Evolutionary conservation across 2,329 filamentous ascomycete genomes (phyloP).

Genomic region (Fusarium sterilihyphosum): DNA sequence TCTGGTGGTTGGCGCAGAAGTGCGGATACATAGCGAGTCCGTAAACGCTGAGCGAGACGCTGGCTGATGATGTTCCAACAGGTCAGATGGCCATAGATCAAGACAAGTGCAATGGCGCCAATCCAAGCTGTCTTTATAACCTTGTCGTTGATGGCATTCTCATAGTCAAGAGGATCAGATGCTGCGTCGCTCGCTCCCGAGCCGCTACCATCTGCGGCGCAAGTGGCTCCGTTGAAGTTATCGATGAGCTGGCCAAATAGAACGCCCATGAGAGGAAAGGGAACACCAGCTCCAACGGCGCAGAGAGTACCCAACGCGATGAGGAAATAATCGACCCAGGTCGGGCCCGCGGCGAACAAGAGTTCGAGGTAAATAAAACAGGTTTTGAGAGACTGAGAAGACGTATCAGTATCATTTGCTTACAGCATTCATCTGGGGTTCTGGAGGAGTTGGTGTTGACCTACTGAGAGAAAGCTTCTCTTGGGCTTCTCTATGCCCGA

Average conservation of each 20-base stretch:
- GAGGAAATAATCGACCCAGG: conserved; percentile 54
- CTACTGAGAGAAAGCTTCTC: conserved; percentile 21
- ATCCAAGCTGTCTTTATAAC: conserved; percentile 68
- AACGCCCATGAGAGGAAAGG: conserved; percentile 71
- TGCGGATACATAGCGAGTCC: conserved; percentile 66
- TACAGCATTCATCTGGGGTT: background rate
- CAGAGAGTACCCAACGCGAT: conserved; percentile 53
- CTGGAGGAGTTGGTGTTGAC: background rate
- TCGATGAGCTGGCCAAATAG: conserved; percentile 72
- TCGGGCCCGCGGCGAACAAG: conserved; percentile 50
- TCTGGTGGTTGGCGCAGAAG: conserved; percentile 69
- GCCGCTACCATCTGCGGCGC: conserved; percentile 45
- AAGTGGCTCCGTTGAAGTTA: conserved; percentile 66
- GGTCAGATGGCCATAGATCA: conserved; percentile 71
- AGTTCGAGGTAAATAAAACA: conserved; percentile 52
- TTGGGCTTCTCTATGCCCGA: conserved; percentile 15
- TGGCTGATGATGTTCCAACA: conserved; percentile 73
- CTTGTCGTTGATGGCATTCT: conserved; percentile 61
- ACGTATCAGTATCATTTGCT: background rate
- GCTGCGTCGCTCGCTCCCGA: conserved; percentile 24
- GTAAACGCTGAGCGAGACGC: conserved; percentile 69
- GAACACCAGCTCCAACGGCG: conserved; percentile 67
- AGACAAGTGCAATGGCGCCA: conserved; percentile 68
- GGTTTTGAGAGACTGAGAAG: conserved; percentile 5
- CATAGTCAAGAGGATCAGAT: conserved; percentile 44